Conservation (phyloP, 306 rosid genomes). For the Cicer judaicum region DNA sequence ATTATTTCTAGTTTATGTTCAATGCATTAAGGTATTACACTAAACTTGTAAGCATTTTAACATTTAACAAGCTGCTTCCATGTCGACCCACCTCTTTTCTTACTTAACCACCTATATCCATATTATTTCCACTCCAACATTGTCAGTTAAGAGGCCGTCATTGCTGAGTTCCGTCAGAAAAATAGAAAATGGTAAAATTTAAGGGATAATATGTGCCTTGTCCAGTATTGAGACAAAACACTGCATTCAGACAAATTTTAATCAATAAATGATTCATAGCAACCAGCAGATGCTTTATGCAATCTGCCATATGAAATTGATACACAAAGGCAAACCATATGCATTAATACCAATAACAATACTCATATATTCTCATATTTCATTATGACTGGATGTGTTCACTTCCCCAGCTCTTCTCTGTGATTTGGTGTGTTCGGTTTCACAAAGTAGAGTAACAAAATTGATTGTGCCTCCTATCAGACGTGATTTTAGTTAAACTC, state of each 20-base stretch:
- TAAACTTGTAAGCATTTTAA: background rate
- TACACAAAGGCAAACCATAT: slow-evolving; percentile 10
- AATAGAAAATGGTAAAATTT: slow-evolving; percentile 15
- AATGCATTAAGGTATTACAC: background rate
- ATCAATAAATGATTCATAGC: slow-evolving; percentile 4
- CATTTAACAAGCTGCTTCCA: background rate
- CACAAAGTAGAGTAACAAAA: slow-evolving; percentile 14
- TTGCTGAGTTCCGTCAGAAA: background rate
- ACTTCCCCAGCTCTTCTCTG: slow-evolving; percentile 14
- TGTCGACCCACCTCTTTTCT: background rate
- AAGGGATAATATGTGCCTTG: slow-evolving; percentile 27
- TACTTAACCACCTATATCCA: background rate
- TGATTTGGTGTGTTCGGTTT: background rate
- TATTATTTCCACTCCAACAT: background rate
- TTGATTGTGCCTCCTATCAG: background rate
- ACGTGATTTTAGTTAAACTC: background rate
- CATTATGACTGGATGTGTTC: background rate
- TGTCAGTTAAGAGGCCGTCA: background rate
- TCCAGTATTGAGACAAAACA: slow-evolving; percentile 11
- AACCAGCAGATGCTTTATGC: background rate
- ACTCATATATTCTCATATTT: slow-evolving; percentile 12
- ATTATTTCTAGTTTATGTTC: slow-evolving; percentile 10
- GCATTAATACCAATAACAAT: slow-evolving; percentile 19
- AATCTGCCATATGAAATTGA: slow-evolving; percentile 22
- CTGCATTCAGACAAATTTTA: background rate